phyloP scores from a whole-genome alignment of 352 stramenopile species.

The Globisporangium rhizosaccharum region DNA sequence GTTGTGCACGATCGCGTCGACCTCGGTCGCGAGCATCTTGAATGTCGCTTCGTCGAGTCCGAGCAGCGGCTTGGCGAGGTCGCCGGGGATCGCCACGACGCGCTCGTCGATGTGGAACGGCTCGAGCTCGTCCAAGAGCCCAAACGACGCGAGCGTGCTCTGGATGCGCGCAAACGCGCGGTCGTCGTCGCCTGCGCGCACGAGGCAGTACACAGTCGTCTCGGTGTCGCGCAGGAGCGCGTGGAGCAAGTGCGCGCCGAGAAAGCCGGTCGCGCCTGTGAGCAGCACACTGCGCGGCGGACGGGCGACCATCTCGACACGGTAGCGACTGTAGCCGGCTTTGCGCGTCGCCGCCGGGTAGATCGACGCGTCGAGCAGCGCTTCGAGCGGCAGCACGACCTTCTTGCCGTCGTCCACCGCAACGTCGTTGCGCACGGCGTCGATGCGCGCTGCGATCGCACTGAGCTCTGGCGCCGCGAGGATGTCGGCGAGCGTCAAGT shows the following conservation, averaged over 20 bases:
- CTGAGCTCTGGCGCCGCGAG: constrained; percentile 51
- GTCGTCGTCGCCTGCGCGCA: constrained; percentile 52
- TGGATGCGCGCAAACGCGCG: constrained; percentile 48
- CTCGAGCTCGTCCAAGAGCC: constrained; percentile 39
- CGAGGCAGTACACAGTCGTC: constrained; percentile 76
- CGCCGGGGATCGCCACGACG: constrained; percentile 58
- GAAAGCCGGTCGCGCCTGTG: constrained; percentile 89
- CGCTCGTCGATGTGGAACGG: constrained; percentile 67
- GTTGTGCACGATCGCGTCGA: constrained; percentile 91
- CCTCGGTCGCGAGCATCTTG: constrained; percentile 81
- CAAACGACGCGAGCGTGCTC: constrained; percentile 50
- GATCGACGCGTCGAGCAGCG: constrained; percentile 58
- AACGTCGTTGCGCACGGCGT: constrained; percentile 21
- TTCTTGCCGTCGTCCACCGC: constrained; percentile 22
- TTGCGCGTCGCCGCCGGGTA: constrained; percentile 71
- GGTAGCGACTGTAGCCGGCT: constrained; percentile 71
- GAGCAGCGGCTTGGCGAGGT: constrained; percentile 78
- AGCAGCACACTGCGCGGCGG: constrained; percentile 81
- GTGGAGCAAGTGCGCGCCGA: constrained; percentile 83
- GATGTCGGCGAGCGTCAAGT: constrained; percentile 75
- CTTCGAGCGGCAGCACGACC: constrained; percentile 60
- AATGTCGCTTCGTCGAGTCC: constrained; percentile 78
- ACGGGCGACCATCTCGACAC: constrained; percentile 66
- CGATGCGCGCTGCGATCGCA: constrained; percentile 52
- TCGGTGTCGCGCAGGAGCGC: constrained; percentile 72